Base-by-base conservation (phyloP, 2,329 filamentous ascomycete genomes). In the Xylaria arbuscula region DNA sequence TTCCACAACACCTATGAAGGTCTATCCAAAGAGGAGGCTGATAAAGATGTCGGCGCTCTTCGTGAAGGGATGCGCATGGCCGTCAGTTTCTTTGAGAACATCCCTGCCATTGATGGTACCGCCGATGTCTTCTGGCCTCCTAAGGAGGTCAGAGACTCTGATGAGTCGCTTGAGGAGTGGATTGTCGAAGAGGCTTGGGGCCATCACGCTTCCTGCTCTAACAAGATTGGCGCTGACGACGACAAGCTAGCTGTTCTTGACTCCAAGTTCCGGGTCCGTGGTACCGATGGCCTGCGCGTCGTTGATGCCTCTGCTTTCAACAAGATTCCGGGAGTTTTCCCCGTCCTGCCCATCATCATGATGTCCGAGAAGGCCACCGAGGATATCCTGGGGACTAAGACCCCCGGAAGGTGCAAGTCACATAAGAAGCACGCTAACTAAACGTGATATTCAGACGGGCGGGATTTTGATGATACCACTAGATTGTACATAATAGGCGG, bases 1-100 rank as follows among this genome's bases (percentile, higher is more conserved):
- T 91, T 89, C 81, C 87, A 88, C 77, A 90, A 85, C 77, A 90
- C 87, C 78, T 83, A 84, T 60, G 81, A 83, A 0, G 86, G 86
- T 13, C 45, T 64, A 59, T 48, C 65, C 22, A 80, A 76, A 22
- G 81, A 83, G 24, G 85, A 86, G 7, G 80, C 82, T 3, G 78
- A 78, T 0, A 80, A 82, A 38, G 83, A 88, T 55, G 74, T 87
- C 9, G 84, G 88, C 55, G 87, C 88, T 0, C 71, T 89, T 15
- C 80, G 82, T 38, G 88, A 92, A 73, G 87, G 83, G 1, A 79
- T 91, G 57, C 74, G 83, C 64, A 83, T 88, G 8, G 81, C 84
- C 0, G 84, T 88, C 3, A 77, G 83, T 8, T 83, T 85, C 36
- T 77, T 81, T 54, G 71, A 72, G 79, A 64, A 82, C 78, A 73